Evolutionary conservation across 371 early-diverging fungal genomes (phyloP).

Genomic region (Caulochytrium protostelioides): DNA sequence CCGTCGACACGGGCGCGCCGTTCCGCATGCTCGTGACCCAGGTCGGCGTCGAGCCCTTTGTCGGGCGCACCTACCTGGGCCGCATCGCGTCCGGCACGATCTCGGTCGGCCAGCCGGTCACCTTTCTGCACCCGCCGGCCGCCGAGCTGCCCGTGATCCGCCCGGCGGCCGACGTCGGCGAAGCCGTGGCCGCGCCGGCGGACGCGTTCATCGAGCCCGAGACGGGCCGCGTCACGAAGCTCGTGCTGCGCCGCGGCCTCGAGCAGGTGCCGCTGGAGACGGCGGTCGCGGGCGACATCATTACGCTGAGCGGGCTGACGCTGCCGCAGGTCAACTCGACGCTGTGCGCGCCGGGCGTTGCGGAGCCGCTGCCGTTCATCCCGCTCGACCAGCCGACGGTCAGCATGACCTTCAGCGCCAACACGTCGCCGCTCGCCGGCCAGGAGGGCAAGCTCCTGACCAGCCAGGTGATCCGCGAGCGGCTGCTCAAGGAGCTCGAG

Average conservation of each 20-base stretch:
- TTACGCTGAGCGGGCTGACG: constrained; percentile 44
- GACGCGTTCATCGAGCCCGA: no score
- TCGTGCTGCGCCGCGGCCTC: constrained; percentile 43
- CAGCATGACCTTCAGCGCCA: constrained; percentile 52
- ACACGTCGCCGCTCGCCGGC: constrained; percentile 57
- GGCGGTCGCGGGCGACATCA: constrained; percentile 67
- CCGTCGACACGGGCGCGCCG: constrained; percentile 28
- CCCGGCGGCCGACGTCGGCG: no score
- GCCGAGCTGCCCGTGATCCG: no score
- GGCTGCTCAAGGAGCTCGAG: constrained; percentile 46
- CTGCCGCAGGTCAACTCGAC: constrained; percentile 51
- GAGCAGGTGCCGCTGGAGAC: constrained; percentile 32
- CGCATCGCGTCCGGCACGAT: constrained; percentile 39
- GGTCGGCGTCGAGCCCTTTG: constrained; percentile 47
- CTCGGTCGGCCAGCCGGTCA: constrained; percentile 36
- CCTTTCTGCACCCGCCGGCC: no score
- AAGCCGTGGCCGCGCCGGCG: no score
- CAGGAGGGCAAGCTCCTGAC: constrained; percentile 48
- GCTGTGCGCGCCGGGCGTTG: constrained; percentile 32
- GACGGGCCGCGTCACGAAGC: constrained; percentile 41
- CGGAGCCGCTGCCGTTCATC: constrained; percentile 35
- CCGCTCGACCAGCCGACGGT: constrained; percentile 61
- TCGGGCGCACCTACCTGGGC: constrained; percentile 56
- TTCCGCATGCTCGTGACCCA: constrained; percentile 63
- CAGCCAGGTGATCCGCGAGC: constrained; percentile 46